These are phyloP conservation scores for Fomes fomentarius DNA, from an alignment of 1,284 basidiomycete species.

Conservation along the genomic window DNA sequence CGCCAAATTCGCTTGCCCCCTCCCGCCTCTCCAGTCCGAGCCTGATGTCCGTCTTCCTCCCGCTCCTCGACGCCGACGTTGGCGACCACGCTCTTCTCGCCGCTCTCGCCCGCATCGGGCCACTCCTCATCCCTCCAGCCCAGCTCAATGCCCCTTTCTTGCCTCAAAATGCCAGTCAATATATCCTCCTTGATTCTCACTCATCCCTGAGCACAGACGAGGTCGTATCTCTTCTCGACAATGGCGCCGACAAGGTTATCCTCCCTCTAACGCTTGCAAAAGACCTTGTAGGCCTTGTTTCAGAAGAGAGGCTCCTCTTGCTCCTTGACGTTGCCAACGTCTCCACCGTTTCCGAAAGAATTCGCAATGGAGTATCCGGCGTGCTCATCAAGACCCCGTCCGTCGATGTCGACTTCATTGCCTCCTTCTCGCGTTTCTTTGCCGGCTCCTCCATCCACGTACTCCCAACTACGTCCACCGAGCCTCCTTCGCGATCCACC, in stretches of 20 bases:
- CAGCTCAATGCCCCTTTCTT: conserved; percentile 32
- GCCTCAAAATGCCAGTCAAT: conserved; percentile 39
- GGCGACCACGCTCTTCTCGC: conserved; percentile 53
- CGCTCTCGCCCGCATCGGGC: conserved; percentile 74
- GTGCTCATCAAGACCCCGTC: conserved; percentile 75
- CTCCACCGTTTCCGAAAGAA: conserved; percentile 74
- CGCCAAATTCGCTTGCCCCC: conserved; percentile 10
- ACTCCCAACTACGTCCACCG: conserved; percentile 46
- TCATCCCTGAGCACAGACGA: conserved; percentile 54
- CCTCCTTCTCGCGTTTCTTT: conserved; percentile 78
- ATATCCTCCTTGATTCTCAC: conserved; percentile 62
- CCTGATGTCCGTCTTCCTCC: conserved; percentile 62
- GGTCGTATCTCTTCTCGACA: conserved; percentile 71
- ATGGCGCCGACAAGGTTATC: conserved; percentile 79
- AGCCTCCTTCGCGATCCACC: conserved; percentile 52
- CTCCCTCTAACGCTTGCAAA: conserved; percentile 68
- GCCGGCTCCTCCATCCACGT: conserved; percentile 64
- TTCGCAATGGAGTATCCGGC: conserved; percentile 74
- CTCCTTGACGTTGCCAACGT: conserved; percentile 73
- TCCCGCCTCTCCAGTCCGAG: background rate
- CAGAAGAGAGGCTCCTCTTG: conserved; percentile 73
- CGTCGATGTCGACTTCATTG: conserved; percentile 70
- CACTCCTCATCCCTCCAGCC: conserved; percentile 51
- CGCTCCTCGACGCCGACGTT: conserved; percentile 52
- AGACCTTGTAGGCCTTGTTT: conserved; percentile 69